phyloP scores from a whole-genome alignment of 176 grass and related monocot species.

The Ananas comosus region DNA sequence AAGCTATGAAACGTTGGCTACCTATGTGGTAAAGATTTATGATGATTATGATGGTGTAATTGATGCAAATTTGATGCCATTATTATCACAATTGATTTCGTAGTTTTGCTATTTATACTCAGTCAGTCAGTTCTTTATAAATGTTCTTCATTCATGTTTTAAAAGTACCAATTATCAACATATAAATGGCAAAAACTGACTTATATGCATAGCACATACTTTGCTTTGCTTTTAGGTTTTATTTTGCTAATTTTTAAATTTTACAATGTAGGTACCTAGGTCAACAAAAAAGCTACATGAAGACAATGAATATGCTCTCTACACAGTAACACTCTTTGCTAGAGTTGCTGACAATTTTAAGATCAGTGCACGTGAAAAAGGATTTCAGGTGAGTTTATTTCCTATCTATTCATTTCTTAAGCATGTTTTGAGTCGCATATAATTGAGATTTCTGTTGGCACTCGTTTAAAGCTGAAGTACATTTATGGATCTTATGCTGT shows the following conservation, averaged over 20 bases:
- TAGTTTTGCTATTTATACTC: background rate
- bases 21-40: conserved; percentile 66
- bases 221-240: background rate
- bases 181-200: background rate
- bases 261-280: conserved; percentile 58
- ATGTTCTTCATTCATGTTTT: background rate
- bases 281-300: conserved; percentile 75
- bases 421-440: background rate
- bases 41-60: background rate
- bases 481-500: background rate
- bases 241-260: conserved; percentile 17
- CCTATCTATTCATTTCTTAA: background rate
- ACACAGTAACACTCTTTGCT: conserved; percentile 84
- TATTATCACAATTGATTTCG: background rate
- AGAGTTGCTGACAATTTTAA: conserved; percentile 93
- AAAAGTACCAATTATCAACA: background rate
- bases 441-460: background rate
- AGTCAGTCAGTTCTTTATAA: background rate
- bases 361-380: conserved; percentile 63
- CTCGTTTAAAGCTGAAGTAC: background rate
- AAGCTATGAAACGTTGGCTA: conserved; percentile 73
- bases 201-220: background rate
- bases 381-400: conserved; percentile 63
- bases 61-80: background rate
- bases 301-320: conserved; percentile 88